phyloP scores from a whole-genome alignment of 208 protist species.

The Acanthamoeba royreba region DNA sequence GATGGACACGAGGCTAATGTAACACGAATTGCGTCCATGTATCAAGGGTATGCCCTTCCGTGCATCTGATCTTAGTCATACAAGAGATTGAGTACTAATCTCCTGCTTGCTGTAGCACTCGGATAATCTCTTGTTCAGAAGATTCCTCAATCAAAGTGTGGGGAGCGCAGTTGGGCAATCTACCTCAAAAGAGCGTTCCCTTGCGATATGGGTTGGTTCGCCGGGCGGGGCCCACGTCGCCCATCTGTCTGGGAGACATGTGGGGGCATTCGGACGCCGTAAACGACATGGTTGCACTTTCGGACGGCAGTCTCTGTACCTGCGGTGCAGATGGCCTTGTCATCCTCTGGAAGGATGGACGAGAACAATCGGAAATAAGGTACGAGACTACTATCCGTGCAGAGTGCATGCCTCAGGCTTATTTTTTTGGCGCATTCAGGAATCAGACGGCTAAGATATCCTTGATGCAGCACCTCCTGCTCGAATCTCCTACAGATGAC shows the following conservation, averaged over 20 bases:
- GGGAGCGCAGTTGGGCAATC: neutral
- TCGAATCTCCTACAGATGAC: neutral
- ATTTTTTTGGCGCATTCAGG: neutral
- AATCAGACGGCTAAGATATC: neutral
- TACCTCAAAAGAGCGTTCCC: neutral
- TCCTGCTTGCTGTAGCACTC: neutral
- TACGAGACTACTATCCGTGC: neutral
- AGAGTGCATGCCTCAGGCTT: neutral
- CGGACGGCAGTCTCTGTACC: neutral
- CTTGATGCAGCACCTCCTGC: neutral
- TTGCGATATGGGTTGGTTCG: neutral
- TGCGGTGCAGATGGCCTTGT: constrained; percentile 22
- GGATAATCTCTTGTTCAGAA: constrained; percentile 19
- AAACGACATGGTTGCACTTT: neutral
- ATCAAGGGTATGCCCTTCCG: neutral
- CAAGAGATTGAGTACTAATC: neutral
- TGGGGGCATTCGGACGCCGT: constrained; percentile 13
- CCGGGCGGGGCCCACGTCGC: neutral
- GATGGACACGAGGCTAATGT: constrained; percentile 27
- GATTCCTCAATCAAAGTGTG: constrained; percentile 38
- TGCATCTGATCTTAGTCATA: neutral
- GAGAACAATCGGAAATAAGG: neutral
- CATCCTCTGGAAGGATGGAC: constrained; percentile 28
- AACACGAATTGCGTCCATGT: neutral
- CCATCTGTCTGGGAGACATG: constrained; percentile 15